Conservation (phyloP, 2,329 filamentous ascomycete species). For the Colletotrichum tamarilloi region DNA sequence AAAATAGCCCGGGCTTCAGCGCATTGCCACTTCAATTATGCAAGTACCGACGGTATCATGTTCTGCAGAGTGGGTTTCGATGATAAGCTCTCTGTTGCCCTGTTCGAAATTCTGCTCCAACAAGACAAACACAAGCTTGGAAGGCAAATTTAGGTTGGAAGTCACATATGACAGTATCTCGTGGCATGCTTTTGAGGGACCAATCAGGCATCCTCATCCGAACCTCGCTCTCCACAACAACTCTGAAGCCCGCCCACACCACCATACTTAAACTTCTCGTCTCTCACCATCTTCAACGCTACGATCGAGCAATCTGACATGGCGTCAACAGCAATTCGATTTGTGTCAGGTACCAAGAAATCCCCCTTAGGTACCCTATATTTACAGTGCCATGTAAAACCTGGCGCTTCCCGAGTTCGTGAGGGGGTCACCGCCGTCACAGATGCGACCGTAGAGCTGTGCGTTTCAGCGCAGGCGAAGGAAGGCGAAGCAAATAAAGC, state of each 20-base stretch:
- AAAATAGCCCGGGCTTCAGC: too few species aligned
- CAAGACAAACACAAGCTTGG: not conserved
- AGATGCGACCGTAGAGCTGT: constrained; percentile 69
- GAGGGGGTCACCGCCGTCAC: constrained; percentile 70
- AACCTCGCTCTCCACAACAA: constrained; percentile 13
- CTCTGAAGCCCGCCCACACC: not conserved
- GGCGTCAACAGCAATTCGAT: constrained; percentile 51
- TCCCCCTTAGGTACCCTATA: constrained; percentile 60
- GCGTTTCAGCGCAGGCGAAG: constrained; percentile 72
- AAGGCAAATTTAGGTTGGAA: not conserved
- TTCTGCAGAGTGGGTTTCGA: too few species aligned
- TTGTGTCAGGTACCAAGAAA: constrained; percentile 60
- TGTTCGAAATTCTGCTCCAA: not conserved
- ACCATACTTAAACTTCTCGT: not conserved
- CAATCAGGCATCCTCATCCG: not conserved
- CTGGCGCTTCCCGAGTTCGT: constrained; percentile 69
- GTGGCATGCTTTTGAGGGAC: not conserved
- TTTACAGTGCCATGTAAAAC: constrained; percentile 75
- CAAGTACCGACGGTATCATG: too few species aligned
- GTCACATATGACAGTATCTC: not conserved
- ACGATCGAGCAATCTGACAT: not conserved
- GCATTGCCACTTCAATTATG: too few species aligned
- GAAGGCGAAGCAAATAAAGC: constrained; percentile 78
- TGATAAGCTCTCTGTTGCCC: not conserved
- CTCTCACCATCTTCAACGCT: not conserved